These are phyloP conservation scores for Cryptosporidium sp. DNA, from an alignment of 169 alveolate genomes.

Conservation along the genomic window DNA sequence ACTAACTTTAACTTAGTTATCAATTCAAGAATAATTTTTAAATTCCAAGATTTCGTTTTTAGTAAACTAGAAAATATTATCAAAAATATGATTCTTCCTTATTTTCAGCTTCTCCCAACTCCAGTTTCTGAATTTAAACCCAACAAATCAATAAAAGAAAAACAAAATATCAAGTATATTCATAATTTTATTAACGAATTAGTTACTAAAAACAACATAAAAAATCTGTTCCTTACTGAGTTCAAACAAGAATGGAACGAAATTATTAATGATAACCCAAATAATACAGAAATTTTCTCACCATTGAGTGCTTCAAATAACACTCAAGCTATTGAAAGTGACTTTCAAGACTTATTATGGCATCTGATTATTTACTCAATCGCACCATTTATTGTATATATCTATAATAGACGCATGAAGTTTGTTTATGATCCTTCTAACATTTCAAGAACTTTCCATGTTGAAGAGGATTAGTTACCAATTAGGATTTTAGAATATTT, in stretches of 20 bases:
- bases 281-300: background rate
- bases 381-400: constrained; percentile 2
- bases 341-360: constrained; percentile 23
- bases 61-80: background rate
- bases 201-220: background rate
- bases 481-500: background rate
- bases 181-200: background rate
- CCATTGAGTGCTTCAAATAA: background rate
- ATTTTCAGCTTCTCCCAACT: constrained; percentile 13
- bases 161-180: background rate
- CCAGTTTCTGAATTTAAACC: constrained; percentile 1
- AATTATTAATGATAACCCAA: constrained; percentile 9
- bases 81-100: background rate
- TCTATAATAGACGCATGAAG: constrained; percentile 13
- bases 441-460: constrained; percentile 22
- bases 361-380: background rate
- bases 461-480: background rate
- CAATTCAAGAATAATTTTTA: background rate
- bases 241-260: constrained; percentile 14
- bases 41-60: constrained; percentile 22
- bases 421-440: constrained; percentile 14
- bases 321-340: background rate
- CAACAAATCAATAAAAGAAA: background rate
- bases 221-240: background rate
- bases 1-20: background rate